Evolutionary conservation across 106 monocot species (phyloP), one percentile per base, ranked within the genome.

Genomic region (Posidonia australis): DNA sequence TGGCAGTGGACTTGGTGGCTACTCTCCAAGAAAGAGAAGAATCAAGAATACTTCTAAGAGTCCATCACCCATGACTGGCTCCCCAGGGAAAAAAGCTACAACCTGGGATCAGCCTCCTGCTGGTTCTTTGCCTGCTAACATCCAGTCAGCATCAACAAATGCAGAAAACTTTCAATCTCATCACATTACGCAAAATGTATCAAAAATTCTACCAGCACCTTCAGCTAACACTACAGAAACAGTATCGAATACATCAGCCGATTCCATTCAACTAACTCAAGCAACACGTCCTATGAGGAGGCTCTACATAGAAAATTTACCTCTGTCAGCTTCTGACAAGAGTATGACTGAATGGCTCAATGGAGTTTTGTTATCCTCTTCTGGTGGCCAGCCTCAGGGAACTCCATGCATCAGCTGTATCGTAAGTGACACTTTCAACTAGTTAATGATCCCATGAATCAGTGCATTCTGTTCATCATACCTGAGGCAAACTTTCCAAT

Each of bases 21-120:
- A 94, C 68, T 94, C 93, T 26, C 93, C 93, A 27, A 89, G 93
- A 76, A 94, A 89, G 70, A 89, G 89, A 58, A 83, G 63, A 86
- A 70, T 71, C 24, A 79, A 76, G 22, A 66, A 70, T 57, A 63
- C 76, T 72, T 63, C 78, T 65, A 82, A 71, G 65, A 77, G 71
- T 71, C 80, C 81, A 68, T 78, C 90, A 32, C 84, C 80, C 45
- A 54, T 54, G 30, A 14, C 19, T 72, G 80, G 60, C 9, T 87
- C 82, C 47, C 82, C 84, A 18, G 79, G 84, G 48, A 82, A 53
- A 70, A 91, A 85, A 73, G 62, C 20, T 56, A 67, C 82, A 20
- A 83, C 76, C 62, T 87, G 90, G 98, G 98, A 98, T 74, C 87
- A 76, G 56, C 83, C 77, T 80, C 87, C 98, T 62, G 70, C 74